phyloP scores from a whole-genome alignment of 116 monocot genomes.

The Zostera marina region DNA sequence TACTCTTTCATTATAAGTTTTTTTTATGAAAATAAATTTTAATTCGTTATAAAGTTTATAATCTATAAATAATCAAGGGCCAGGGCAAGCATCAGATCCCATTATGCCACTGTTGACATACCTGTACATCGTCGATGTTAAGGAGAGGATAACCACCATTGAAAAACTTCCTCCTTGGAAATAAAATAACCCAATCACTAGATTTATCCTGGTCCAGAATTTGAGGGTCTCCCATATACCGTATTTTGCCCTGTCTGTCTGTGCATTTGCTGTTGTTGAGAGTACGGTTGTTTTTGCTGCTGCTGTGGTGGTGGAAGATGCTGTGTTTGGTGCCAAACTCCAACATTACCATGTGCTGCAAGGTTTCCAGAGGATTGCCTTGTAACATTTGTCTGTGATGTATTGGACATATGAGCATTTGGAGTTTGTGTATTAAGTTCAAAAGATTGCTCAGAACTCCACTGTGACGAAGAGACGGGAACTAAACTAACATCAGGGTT shows the following conservation, averaged over 20 bases:
- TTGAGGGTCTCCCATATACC: slow-evolving; percentile 42
- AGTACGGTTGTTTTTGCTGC: slow-evolving; percentile 11
- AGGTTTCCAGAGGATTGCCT: slow-evolving; percentile 36
- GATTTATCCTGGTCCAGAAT: slow-evolving; percentile 40
- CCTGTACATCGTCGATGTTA: slow-evolving; percentile 10
- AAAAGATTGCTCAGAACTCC: slow-evolving; percentile 41
- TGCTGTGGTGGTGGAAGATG: slow-evolving; percentile 16
- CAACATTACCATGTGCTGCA: slow-evolving; percentile 24
- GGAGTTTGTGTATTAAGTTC: slow-evolving; percentile 15
- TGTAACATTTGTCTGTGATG: slow-evolving; percentile 24
- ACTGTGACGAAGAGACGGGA: slow-evolving; percentile 21
- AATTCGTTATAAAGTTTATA: background rate
- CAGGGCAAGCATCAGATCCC: background rate
- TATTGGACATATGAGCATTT: slow-evolving; percentile 17
- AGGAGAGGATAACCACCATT: slow-evolving; percentile 1
- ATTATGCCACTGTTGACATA: background rate
- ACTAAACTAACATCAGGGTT: slow-evolving; percentile 12
- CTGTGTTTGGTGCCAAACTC: slow-evolving; percentile 60
- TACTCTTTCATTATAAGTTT: background rate
- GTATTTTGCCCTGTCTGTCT: slow-evolving; percentile 27
- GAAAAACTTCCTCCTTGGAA: background rate
- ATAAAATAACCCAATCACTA: background rate
- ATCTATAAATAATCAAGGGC: background rate
- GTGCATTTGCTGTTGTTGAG: slow-evolving; percentile 15
- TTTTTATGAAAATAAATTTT: background rate